Percentiles rank a stretch among this genome's conserved stretches.
Conservation (phyloP, 2,329 filamentous ascomycete species). For the Botrytis fabae region DNA sequence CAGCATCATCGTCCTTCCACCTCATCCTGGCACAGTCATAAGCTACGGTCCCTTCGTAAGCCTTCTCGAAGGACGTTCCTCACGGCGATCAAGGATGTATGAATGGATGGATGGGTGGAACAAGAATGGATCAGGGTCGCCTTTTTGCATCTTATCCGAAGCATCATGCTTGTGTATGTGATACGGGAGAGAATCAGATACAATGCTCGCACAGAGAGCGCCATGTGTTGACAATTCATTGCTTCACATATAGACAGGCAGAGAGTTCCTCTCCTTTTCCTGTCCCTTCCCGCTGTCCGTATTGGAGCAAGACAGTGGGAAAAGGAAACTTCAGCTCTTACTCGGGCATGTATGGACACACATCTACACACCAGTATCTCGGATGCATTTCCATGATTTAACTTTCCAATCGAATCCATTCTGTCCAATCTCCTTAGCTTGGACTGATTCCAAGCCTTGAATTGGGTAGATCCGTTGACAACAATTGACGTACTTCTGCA, state of each 20-base stretch:
- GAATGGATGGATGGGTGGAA: neutral
- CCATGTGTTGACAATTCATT: neutral
- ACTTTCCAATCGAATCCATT: neutral
- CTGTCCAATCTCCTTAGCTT: conserved; percentile 3
- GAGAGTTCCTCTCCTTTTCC: neutral
- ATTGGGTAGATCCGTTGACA: conserved; percentile 11
- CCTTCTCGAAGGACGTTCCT: conserved; percentile 9
- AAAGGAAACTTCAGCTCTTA: too few relatives aligned
- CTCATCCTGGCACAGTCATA: neutral
- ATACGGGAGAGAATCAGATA: neutral
- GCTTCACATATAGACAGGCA: neutral
- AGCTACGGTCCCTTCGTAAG: neutral
- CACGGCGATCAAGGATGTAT: neutral
- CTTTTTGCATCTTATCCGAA: neutral
- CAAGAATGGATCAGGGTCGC: conserved; percentile 14
- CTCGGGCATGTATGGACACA: neutral
- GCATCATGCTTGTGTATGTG: neutral
- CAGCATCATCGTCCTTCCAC: neutral
- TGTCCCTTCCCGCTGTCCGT: neutral
- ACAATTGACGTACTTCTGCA: conserved; percentile 10
- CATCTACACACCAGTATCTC: too few relatives aligned
- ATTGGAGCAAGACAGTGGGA: neutral
- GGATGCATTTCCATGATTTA: neutral
- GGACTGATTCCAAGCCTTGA: neutral
- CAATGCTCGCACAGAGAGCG: too few relatives aligned